A percentile compares a stretch with the other conserved stretches of the same genome.
Evolutionary conservation across 345 rosid genomes (phyloP).

Genomic region (Eucalyptus polyanthemos): DNA sequence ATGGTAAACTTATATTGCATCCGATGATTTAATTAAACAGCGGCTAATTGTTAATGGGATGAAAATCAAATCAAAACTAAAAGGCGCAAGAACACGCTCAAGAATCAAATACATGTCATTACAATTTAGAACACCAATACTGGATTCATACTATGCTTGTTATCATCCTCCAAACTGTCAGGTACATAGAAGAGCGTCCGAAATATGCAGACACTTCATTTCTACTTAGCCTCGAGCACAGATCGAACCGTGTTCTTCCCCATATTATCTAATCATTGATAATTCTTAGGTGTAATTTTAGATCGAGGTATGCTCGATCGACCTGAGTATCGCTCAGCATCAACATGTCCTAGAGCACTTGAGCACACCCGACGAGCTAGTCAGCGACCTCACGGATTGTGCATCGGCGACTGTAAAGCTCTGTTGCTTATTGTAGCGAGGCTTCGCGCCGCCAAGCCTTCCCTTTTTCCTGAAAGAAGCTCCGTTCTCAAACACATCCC

Average conservation of each 20-base stretch:
- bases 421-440: slow-evolving; percentile 24
- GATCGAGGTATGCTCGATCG: background rate
- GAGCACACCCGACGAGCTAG: slow-evolving; percentile 41
- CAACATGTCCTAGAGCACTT: slow-evolving; percentile 15
- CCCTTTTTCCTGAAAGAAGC: slow-evolving; percentile 43
- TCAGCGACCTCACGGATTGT: slow-evolving; percentile 17
- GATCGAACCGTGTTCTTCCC: background rate
- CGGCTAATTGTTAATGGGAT: background rate
- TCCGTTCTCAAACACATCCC: slow-evolving; percentile 47
- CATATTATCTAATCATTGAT: background rate
- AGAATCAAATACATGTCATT: background rate
- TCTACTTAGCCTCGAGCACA: background rate
- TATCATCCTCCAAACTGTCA: background rate
- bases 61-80: background rate
- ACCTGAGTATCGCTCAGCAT: background rate
- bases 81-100: background rate
- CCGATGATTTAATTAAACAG: background rate
- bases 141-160: background rate
- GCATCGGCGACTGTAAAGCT: slow-evolving; percentile 34
- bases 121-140: background rate
- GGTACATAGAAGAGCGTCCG: background rate
- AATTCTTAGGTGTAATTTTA: background rate
- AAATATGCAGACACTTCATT: background rate
- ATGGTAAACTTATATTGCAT: background rate
- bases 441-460: slow-evolving; percentile 22